Evolutionary conservation across 148 eudicot genomes (phyloP).

Genomic region (Amaranthus cruentus): DNA sequence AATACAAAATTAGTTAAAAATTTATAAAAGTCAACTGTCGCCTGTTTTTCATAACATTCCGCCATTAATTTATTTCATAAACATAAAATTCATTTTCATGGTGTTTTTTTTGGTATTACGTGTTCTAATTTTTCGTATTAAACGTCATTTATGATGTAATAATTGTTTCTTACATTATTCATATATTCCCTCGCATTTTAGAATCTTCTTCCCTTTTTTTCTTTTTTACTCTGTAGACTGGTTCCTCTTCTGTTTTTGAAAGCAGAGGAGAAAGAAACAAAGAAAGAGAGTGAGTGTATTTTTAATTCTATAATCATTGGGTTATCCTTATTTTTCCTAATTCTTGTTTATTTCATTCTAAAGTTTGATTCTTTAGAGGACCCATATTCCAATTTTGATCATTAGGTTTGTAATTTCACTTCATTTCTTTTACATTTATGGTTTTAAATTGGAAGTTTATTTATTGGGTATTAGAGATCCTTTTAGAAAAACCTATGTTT

Average conservation of each 20-base stretch:
- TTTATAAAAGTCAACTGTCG: conserved; percentile 17
- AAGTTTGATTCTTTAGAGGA: conserved; percentile 1
- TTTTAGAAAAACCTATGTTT: neutral
- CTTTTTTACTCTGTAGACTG: neutral
- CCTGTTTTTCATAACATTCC: conserved; percentile 5
- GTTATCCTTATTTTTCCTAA: neutral
- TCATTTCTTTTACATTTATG: neutral
- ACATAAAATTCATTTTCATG: neutral
- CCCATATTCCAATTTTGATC: conserved; percentile 1
- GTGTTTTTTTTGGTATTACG: conserved; percentile 12
- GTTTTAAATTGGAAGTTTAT: neutral
- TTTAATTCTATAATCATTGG: neutral
- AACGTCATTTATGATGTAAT: conserved; percentile 16
- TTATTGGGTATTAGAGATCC: neutral
- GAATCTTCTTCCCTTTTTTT: conserved; percentile 1
- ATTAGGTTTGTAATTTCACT: neutral
- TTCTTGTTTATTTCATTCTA: neutral
- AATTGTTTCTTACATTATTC: conserved; percentile 13
- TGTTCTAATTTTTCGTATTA: conserved; percentile 12
- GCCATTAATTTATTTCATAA: neutral
- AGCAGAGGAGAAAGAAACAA: neutral
- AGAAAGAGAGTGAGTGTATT: neutral
- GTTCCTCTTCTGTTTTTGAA: neutral
- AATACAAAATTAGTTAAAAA: neutral
- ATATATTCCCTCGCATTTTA: neutral